Percentiles rank a stretch among this genome's conserved stretches.
These are phyloP conservation scores for Excoecaria cochinchinensis DNA, from an alignment of 345 rosid species.

Conservation along the genomic window DNA sequence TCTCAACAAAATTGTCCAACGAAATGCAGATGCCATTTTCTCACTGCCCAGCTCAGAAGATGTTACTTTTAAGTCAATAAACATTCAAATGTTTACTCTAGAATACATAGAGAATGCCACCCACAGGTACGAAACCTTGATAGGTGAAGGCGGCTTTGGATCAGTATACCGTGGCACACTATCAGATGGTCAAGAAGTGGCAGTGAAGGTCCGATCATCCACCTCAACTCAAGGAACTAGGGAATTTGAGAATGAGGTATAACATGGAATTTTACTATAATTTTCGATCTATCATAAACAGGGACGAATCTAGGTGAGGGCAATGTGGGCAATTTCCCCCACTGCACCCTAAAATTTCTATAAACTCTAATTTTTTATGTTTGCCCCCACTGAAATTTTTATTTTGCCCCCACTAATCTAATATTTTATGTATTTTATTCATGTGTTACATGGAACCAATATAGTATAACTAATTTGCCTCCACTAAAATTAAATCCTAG, in stretches of 20 bases:
- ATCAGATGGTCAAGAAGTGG: slow-evolving; percentile 31
- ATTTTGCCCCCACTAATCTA: too few species aligned
- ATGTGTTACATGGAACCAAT: too few species aligned
- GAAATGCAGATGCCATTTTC: slow-evolving; percentile 51
- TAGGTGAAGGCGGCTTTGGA: slow-evolving; percentile 38
- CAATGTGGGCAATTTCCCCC: too few species aligned
- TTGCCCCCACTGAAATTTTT: too few species aligned
- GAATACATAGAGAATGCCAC: slow-evolving; percentile 48
- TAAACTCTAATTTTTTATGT: too few species aligned
- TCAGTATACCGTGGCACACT: slow-evolving; percentile 31
- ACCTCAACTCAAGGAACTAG: slow-evolving; percentile 36
- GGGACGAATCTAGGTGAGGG: too few species aligned
- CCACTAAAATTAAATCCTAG: too few species aligned
- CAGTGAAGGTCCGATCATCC: slow-evolving; percentile 37
- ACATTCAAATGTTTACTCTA: slow-evolving; percentile 42
- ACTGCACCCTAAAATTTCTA: too few species aligned
- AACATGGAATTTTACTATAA: not conserved
- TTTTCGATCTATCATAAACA: not conserved
- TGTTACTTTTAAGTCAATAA: slow-evolving; percentile 38
- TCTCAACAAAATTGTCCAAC: slow-evolving; percentile 15
- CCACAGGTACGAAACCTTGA: slow-evolving; percentile 35
- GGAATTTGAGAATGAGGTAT: slow-evolving; percentile 37
- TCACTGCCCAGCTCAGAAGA: slow-evolving; percentile 42
- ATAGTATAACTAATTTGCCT: too few species aligned
- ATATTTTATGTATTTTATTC: too few species aligned